A percentile compares a stretch with the other conserved stretches of the same genome.
Conservation (phyloP, 2,329 filamentous ascomycete species). For the Ophiocordyceps australis region DNA sequence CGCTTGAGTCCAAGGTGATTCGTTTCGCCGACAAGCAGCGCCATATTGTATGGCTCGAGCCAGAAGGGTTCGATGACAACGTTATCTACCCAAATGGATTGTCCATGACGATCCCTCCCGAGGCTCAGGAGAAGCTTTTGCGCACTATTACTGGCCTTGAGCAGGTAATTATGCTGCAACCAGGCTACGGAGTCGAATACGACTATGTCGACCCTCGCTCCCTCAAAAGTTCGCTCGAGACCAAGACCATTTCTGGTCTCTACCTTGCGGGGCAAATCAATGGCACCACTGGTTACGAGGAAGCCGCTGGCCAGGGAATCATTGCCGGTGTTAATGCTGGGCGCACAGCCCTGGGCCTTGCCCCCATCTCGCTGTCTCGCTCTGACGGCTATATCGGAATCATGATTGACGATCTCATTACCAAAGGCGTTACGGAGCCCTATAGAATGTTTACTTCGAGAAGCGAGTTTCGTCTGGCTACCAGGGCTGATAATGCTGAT, state of each 20-base stretch:
- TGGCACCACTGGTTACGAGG: constrained; percentile 94
- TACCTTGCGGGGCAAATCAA: constrained; percentile 96
- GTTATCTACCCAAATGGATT: constrained; percentile 93
- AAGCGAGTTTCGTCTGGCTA: constrained; percentile 86
- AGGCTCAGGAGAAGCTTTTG: constrained; percentile 72
- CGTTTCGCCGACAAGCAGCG: constrained; percentile 63
- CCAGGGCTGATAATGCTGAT: constrained; percentile 89
- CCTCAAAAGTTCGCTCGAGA: constrained; percentile 78
- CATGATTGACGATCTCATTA: constrained; percentile 96
- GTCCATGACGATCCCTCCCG: constrained; percentile 86
- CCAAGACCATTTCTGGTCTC: constrained; percentile 74
- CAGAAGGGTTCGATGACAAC: constrained; percentile 80
- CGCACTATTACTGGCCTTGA: constrained; percentile 78
- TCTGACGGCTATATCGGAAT: constrained; percentile 93
- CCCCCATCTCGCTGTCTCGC: constrained; percentile 51
- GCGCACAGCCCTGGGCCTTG: constrained; percentile 49
- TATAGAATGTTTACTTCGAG: constrained; percentile 97
- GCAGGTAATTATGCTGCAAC: constrained; percentile 77
- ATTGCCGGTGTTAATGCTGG: constrained; percentile 90
- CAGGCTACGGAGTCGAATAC: constrained; percentile 95
- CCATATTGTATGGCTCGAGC: constrained; percentile 93
- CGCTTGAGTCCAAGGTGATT: constrained; percentile 84
- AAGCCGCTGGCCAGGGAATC: constrained; percentile 85
- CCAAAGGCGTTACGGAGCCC: constrained; percentile 89
- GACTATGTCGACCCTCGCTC: constrained; percentile 93